Percentiles rank a stretch among this genome's conserved stretches.
Conservation (phyloP, 202 grass and related monocot species). For the Brachypodium distachyon region DNA sequence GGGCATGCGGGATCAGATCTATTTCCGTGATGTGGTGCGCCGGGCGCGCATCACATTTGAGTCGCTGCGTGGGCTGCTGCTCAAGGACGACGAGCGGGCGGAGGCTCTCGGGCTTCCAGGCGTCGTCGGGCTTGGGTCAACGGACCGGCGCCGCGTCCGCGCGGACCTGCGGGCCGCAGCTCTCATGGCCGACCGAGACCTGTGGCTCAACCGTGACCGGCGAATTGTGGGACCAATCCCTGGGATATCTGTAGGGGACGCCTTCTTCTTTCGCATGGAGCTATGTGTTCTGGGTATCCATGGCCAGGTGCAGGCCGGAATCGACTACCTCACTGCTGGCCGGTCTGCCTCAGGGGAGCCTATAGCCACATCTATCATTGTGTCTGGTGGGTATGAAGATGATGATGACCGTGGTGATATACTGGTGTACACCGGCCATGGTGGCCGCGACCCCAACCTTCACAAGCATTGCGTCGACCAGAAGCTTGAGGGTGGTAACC, state of each 20-base stretch:
- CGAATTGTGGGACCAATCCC: slow-evolving; percentile 84
- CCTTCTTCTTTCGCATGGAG: slow-evolving; percentile 95
- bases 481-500: slow-evolving; percentile 88
- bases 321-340: slow-evolving; percentile 59
- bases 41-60: slow-evolving; percentile 93
- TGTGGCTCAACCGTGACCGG: slow-evolving; percentile 92
- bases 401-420: slow-evolving; percentile 84
- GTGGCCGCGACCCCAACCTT: slow-evolving; percentile 70
- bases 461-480: slow-evolving; percentile 71
- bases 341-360: slow-evolving; percentile 65
- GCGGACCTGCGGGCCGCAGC: slow-evolving; percentile 62
- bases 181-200: slow-evolving; percentile 69
- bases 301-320: slow-evolving; percentile 90
- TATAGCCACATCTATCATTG: slow-evolving; percentile 87
- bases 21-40: slow-evolving; percentile 75
- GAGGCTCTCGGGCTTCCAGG: slow-evolving; percentile 47
- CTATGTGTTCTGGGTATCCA: slow-evolving; percentile 88
- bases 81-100: slow-evolving; percentile 66
- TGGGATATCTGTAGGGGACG: slow-evolving; percentile 73
- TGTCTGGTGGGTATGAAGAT: slow-evolving; percentile 96
- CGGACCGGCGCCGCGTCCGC: slow-evolving; percentile 40
- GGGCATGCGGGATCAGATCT: slow-evolving; percentile 67
- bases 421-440: slow-evolving; percentile 91
- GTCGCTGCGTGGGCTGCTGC: slow-evolving; percentile 52
- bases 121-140: neutral